Base-by-base conservation (phyloP, 1,284 basidiomycete species). In the Tilletia indica region DNA sequence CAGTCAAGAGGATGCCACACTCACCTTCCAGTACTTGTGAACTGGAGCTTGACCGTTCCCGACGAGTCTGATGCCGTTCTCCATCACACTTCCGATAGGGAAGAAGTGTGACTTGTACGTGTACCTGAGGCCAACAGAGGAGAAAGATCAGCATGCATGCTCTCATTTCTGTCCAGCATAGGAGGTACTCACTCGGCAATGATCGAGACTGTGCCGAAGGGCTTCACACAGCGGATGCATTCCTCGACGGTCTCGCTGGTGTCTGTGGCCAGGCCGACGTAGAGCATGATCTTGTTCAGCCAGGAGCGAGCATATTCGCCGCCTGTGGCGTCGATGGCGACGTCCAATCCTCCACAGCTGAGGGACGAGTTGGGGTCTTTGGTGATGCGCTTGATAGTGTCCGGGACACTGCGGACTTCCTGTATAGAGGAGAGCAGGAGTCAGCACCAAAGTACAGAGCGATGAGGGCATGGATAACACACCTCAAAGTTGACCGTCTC, bases 11-110 rank as follows among this genome's bases (percentile, higher is more conserved):
- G n/a, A n/a, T n/a, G n/a, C n/a, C n/a, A n/a, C n/a, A n/a, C n/a
- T n/a, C n/a, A n/a, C n/a, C n/a, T n/a, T 85, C 90, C 91, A 92
- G 85, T 91, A 92, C 68, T 87, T 86, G 81, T 91, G 90, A 0
- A 90, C 89, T 1, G 91, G 91, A 0, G 91, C 91, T 77, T 86
- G 85, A 42, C 77, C 73, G 71, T 74, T 73, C 51, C 75, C 77
- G 61, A 76, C 74, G 39, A 78, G 68, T n/a, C 67, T 68, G 39
- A 83, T 74, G 16, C 85, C 85, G 84, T 91, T 91, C 86, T 93
- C 91, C 91, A 93, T 92, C 66, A 93, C 79, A 0, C 91, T 89
- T 2, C 90, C 90, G 66, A 91, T 88, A 82, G 91, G 90, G 85
- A 92, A 89, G 68, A 88, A 87, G 81, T 91, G 91, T 56, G 68